Evolutionary conservation across 345 rosid genomes (phyloP), one percentile per base, ranked within the genome.

Genomic region (Carallia brachiata): DNA sequence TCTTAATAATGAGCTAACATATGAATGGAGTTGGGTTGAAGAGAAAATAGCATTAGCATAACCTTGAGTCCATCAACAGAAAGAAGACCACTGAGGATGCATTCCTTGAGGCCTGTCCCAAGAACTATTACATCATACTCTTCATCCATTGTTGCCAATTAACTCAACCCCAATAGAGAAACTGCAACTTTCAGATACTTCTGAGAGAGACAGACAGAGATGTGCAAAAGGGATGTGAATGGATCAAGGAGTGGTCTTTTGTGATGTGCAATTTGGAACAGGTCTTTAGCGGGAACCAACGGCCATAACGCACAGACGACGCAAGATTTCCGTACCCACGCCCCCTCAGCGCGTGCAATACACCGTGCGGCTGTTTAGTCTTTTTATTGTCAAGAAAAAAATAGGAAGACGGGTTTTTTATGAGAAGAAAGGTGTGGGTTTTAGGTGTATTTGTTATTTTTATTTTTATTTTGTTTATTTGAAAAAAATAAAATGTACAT

Each of bases 61-160:
- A 23, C 96, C 86, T 91, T 95, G 88, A 90, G 97, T 52, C 97
- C 98, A 79, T 88, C 86, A 55, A 89, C 96, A 27, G 95, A 95
- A 75, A 95, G 91, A 52, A 95, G 93, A 6, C 98, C 98, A 13
- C 97, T 89, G 77, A 23, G 23, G 23, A 23, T 23, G 23, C 23
- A 23, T 23, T 23, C 23, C 23, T 23, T 23, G 23, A 23, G 96
- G 68, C 96, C 96, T 6, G 93, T 93, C 57, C 96, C 98, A 18
- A 91, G 91, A 70, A 93, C 96, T 60, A 91, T 89, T 36, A 91
- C 98, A 74, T 88, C 97, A 61, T 94, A 94, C 75, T 89, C 87
- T 88, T 91, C 97, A 85, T 91, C 96, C 97, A 91, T 23, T 84
- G 27, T 0, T 54, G 58, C 58, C 6, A 54, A 18, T 54, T 6